Conservation (phyloP, 495 filamentous ascomycete genomes). For the Lepidopterella palustris region DNA sequence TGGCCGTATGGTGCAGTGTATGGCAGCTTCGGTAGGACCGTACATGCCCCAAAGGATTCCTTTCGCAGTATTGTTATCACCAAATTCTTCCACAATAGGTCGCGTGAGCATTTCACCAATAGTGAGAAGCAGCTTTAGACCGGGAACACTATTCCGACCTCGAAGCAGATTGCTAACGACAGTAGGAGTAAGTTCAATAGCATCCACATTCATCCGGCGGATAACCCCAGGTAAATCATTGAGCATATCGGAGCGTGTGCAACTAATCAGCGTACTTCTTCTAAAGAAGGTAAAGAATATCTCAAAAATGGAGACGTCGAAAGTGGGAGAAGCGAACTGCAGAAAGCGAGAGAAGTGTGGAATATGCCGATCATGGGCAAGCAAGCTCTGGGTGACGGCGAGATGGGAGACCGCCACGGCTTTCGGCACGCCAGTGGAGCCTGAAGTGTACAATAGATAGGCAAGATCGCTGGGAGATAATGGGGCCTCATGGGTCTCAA, state of each 20-base stretch:
- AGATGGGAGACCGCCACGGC: constrained; percentile 72
- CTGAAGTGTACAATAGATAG: constrained; percentile 89
- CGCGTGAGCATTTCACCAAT: constrained; percentile 84
- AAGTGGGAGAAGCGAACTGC: constrained; percentile 81
- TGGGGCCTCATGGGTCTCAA: constrained; percentile 1
- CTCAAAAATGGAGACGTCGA: constrained; percentile 85
- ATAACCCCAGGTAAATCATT: constrained; percentile 63
- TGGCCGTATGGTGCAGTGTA: constrained; percentile 61
- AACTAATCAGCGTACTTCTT: constrained; percentile 63
- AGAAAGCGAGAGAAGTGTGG: constrained; percentile 68
- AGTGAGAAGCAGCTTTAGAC: constrained; percentile 58
- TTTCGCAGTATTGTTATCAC: constrained; percentile 32
- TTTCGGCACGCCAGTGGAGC: constrained; percentile 84
- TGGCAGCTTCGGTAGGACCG: constrained; percentile 76
- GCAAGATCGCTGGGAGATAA: constrained; percentile 48
- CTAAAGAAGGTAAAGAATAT: constrained; percentile 76
- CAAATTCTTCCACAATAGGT: constrained; percentile 67
- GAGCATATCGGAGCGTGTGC: constrained; percentile 56
- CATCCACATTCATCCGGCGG: constrained; percentile 60
- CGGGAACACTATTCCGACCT: constrained; percentile 53
- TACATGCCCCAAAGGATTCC: constrained; percentile 78
- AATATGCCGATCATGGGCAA: constrained; percentile 70
- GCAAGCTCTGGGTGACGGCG: constrained; percentile 66
- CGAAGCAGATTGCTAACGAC: constrained; percentile 64
- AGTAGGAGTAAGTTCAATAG: constrained; percentile 75